Conservation (phyloP, 2,329 filamentous ascomycete species). For the Colletotrichum sp. region DNA sequence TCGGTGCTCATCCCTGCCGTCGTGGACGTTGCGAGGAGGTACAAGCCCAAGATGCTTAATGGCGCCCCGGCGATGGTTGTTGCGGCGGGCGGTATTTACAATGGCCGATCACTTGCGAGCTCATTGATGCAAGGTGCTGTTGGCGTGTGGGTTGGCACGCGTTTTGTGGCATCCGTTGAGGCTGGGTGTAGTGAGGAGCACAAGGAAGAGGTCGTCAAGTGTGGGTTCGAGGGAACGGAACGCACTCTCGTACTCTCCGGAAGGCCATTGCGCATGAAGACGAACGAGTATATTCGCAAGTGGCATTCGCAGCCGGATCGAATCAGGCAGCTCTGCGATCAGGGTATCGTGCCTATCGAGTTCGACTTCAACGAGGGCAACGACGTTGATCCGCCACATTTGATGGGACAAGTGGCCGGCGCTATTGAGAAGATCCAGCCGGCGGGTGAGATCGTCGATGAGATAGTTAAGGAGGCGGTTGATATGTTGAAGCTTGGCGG, state of each 20-base stretch:
- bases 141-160: slow-evolving; percentile 93
- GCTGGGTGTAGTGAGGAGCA: slow-evolving; percentile 82
- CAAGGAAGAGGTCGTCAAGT: slow-evolving; percentile 83
- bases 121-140: slow-evolving; percentile 86
- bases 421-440: slow-evolving; percentile 79
- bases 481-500: slow-evolving; percentile 68
- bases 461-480: slow-evolving; percentile 84
- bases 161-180: slow-evolving; percentile 85
- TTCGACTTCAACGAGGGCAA: slow-evolving; percentile 83
- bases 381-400: slow-evolving; percentile 83
- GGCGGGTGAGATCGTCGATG: slow-evolving; percentile 82
- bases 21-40: slow-evolving; percentile 79
- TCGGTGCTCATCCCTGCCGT: slow-evolving; percentile 88
- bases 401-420: slow-evolving; percentile 94
- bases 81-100: slow-evolving; percentile 86
- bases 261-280: slow-evolving; percentile 78
- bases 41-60: slow-evolving; percentile 71
- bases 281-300: slow-evolving; percentile 81
- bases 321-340: slow-evolving; percentile 76
- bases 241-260: slow-evolving; percentile 84
- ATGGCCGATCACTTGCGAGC: slow-evolving; percentile 81
- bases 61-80: slow-evolving; percentile 79
- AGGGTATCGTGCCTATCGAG: slow-evolving; percentile 81
- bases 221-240: slow-evolving; percentile 79
- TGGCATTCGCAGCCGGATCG: slow-evolving; percentile 82